Evolutionary conservation across 768 basidiomycete genomes (phyloP).

Genomic region (Neoboletus subvelutipes): DNA sequence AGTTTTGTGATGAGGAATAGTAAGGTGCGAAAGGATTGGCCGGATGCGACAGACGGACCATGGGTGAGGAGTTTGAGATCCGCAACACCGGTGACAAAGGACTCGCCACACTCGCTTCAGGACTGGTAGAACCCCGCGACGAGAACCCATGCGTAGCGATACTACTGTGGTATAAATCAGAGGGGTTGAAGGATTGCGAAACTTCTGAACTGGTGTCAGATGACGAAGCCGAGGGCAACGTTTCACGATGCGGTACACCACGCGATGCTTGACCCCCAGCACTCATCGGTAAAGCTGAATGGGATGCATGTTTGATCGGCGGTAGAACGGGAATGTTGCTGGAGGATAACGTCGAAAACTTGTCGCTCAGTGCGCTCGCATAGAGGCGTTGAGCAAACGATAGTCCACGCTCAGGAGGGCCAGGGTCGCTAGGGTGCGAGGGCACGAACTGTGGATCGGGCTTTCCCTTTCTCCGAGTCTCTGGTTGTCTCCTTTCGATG

Average conservation of each 20-base stretch:
- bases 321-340: conserved; percentile 6
- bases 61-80: background rate
- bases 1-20: background rate
- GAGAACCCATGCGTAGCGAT: conserved; percentile 8
- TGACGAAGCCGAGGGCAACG: conserved; percentile 4
- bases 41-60: background rate
- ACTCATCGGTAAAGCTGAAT: background rate
- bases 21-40: background rate
- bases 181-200: conserved; percentile 4
- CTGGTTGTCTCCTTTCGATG: conserved; percentile 20
- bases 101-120: background rate
- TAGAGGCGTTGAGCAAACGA: conserved; percentile 46
- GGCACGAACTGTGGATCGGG: conserved; percentile 1
- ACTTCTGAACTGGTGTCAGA: background rate
- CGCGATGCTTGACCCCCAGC: background rate
- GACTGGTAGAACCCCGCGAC: background rate
- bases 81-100: conserved; percentile 6
- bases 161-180: conserved; percentile 21
- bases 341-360: conserved; percentile 5
- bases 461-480: background rate
- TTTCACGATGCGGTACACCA: conserved; percentile 1
- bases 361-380: conserved; percentile 36
- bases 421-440: background rate
- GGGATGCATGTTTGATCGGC: background rate
- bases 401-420: conserved; percentile 18